These are phyloP conservation scores for Ceratocystis lukuohia DNA, from an alignment of 2,329 filamentous ascomycete genomes.

Conservation along the genomic window DNA sequence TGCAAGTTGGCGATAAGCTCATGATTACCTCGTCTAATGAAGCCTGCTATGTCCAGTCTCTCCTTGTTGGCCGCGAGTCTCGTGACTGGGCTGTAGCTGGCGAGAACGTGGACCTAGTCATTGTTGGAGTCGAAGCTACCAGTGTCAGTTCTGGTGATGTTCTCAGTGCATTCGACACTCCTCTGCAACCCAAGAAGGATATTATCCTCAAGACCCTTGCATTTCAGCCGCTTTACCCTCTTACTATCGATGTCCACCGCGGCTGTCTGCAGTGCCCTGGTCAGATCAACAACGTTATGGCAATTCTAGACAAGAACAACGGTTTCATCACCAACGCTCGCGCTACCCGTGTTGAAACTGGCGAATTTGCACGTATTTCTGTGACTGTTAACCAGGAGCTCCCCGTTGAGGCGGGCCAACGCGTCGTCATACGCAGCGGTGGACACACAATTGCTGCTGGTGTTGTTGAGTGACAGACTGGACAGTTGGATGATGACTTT, in stretches of 20 bases:
- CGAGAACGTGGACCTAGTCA: constrained; percentile 72
- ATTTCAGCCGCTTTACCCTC: constrained; percentile 80
- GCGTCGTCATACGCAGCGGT: constrained; percentile 66
- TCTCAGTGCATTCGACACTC: constrained; percentile 55
- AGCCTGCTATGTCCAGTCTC: constrained; percentile 63
- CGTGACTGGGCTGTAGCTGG: constrained; percentile 87
- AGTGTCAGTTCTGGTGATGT: constrained; percentile 78
- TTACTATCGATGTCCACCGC: constrained; percentile 77
- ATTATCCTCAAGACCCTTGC: constrained; percentile 78
- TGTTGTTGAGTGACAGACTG: constrained; percentile 50
- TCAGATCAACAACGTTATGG: constrained; percentile 56
- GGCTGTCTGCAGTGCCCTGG: constrained; percentile 71
- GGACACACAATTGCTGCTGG: constrained; percentile 83
- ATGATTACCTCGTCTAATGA: constrained; percentile 67
- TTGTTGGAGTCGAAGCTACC: constrained; percentile 70
- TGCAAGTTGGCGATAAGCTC: constrained; percentile 74
- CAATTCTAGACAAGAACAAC: constrained; percentile 63
- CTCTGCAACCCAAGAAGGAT: constrained; percentile 55
- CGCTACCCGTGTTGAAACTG: constrained; percentile 71
- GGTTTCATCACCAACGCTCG: constrained; percentile 69
- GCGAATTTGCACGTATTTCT: constrained; percentile 59
- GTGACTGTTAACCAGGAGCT: constrained; percentile 62
- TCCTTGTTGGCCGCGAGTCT: constrained; percentile 60
- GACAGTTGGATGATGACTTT: background rate
- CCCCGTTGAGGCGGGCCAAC: constrained; percentile 65